Evolutionary conservation across 495 filamentous ascomycete genomes (phyloP).

Genomic region (Cercophora scortea): DNA sequence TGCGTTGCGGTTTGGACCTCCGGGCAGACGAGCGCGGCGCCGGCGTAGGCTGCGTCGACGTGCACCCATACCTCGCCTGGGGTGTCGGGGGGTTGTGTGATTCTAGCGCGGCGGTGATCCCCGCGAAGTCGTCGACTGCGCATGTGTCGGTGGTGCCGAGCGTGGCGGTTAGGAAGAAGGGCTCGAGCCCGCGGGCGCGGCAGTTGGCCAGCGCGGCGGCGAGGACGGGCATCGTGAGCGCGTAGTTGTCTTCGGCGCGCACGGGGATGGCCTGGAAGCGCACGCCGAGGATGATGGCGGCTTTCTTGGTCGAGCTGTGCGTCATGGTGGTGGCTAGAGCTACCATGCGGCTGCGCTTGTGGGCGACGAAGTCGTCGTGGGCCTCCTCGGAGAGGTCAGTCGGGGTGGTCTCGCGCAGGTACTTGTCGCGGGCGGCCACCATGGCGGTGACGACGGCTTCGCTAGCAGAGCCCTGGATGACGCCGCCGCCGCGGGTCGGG

Average conservation of each 20-base stretch:
- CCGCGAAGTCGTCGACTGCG: constrained; percentile 71
- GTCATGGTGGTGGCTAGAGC: constrained; percentile 73
- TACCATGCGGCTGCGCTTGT: constrained; percentile 62
- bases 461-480: constrained; percentile 89
- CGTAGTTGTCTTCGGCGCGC: constrained; percentile 52
- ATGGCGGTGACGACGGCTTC: constrained; percentile 83
- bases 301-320: constrained; percentile 82
- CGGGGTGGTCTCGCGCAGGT: constrained; percentile 50
- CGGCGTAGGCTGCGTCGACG: constrained; percentile 94
- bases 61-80: constrained; percentile 66
- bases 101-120: constrained; percentile 56
- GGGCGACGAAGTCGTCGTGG: constrained; percentile 56
- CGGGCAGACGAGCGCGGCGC: constrained; percentile 69
- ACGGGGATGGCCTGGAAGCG: constrained; percentile 63
- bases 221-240: constrained; percentile 60
- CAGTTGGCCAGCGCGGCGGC: constrained; percentile 52
- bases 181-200: constrained; percentile 58
- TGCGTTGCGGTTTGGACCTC: constrained; percentile 52
- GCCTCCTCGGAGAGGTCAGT: constrained; percentile 48
- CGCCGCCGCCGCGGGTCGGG: constrained; percentile 69
- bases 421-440: constrained; percentile 82
- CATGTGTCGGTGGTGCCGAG: constrained; percentile 86
- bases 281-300: constrained; percentile 75
- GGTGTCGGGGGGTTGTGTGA: constrained; percentile 40
- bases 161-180: constrained; percentile 81